Percentiles rank a stretch among this genome's conserved stretches.
phyloP scores from a whole-genome alignment of 257 asterid species.

The Orobanche coerulescens region DNA sequence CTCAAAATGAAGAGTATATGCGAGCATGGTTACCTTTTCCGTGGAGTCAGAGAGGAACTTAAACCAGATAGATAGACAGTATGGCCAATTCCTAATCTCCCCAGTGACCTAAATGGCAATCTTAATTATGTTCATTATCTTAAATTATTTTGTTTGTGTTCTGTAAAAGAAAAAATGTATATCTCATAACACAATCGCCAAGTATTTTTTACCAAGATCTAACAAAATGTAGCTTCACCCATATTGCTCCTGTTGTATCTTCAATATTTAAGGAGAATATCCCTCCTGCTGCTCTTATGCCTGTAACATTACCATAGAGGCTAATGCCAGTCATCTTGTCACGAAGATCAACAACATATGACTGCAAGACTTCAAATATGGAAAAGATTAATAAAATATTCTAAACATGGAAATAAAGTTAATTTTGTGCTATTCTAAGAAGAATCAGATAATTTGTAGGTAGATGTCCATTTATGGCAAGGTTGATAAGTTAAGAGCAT shows the following conservation, averaged over 20 bases:
- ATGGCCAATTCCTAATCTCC: slow-evolving; percentile 70
- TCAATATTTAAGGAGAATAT: slow-evolving; percentile 50
- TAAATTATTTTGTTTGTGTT: background rate
- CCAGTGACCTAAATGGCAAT: slow-evolving; percentile 58
- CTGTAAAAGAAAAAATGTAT: too few relatives aligned
- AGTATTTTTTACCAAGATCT: slow-evolving; percentile 48
- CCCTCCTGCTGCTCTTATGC: slow-evolving; percentile 42
- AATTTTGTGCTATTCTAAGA: background rate
- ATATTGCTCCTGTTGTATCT: slow-evolving; percentile 71
- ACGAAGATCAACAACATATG: slow-evolving; percentile 64
- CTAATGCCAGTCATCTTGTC: slow-evolving; percentile 91
- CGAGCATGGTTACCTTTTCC: slow-evolving; percentile 38
- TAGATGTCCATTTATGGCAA: background rate
- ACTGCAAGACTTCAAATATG: slow-evolving; percentile 66
- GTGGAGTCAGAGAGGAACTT: slow-evolving; percentile 46
- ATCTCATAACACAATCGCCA: background rate
- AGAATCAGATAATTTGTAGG: background rate
- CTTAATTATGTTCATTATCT: background rate
- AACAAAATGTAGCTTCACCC: slow-evolving; percentile 64
- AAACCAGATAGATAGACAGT: slow-evolving; percentile 69
- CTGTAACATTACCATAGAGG: slow-evolving; percentile 61
- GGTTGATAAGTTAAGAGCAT: background rate
- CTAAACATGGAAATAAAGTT: background rate
- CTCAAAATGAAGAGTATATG: slow-evolving; percentile 8
- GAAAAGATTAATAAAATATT: slow-evolving; percentile 26